These are phyloP conservation scores for Paraconiothyrium sp. DNA, from an alignment of 2,329 filamentous ascomycete species.

Conservation along the genomic window DNA sequence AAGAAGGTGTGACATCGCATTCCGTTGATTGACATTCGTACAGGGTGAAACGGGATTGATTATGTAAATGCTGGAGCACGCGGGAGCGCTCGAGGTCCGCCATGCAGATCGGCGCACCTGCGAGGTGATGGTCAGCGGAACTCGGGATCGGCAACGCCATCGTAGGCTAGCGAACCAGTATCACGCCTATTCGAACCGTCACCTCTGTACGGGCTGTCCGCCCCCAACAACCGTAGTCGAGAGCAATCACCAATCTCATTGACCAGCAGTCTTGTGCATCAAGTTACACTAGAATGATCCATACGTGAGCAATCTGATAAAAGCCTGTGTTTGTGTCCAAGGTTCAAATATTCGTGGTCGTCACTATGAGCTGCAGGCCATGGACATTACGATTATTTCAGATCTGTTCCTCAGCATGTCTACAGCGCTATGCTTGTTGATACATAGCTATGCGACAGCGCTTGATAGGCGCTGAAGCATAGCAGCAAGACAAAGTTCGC, in stretches of 20 bases:
- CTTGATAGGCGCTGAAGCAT: background rate
- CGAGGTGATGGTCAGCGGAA: background rate
- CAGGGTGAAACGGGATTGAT: too few species aligned
- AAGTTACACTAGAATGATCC: too few species aligned
- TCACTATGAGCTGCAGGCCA: background rate
- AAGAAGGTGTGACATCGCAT: background rate
- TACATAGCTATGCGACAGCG: constrained; percentile 9
- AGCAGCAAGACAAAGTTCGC: constrained; percentile 1
- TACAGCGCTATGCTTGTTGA: constrained; percentile 11
- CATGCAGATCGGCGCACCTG: background rate
- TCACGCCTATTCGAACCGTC: too few species aligned
- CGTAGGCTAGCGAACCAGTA: background rate
- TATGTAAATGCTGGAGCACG: background rate
- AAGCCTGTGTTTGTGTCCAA: too few species aligned
- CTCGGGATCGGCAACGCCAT: background rate
- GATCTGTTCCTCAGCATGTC: background rate
- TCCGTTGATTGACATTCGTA: too few species aligned
- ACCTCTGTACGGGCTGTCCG: too few species aligned
- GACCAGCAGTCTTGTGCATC: too few species aligned
- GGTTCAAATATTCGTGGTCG: too few species aligned
- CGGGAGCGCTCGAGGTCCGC: background rate
- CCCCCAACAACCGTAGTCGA: background rate
- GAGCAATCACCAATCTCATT: background rate
- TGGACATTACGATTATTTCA: background rate
- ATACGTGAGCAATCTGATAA: background rate